Evolutionary conservation across 352 stramenopile genomes (phyloP), one percentile per base, ranked within the genome.

Genomic region (Pythium utonaiense): DNA sequence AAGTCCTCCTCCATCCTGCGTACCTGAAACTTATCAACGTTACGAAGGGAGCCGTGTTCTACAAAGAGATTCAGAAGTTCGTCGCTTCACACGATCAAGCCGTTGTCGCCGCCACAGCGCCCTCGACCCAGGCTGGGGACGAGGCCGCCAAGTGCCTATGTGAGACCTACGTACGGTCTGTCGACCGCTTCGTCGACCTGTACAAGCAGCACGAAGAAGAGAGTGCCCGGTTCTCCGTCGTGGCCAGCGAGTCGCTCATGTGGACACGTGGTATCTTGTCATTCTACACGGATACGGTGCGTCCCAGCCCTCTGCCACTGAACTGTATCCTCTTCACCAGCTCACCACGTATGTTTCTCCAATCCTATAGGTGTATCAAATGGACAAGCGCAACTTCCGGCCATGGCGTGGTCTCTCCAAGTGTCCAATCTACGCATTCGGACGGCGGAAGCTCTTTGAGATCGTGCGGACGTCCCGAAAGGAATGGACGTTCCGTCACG

Each of bases 341-440:
- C 24, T 10, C 21, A 41, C 2, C 41, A 14, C 16, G 10, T 58
- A 14, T 17, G 5, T 45, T 4, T 45, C 6, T 47, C 10, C 19
- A 28, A 3, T 34, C 7, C 22, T 25, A 4, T 52, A 88, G 70
- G 62, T 92, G 30, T 94, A 89, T 62, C 66, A 83, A 19, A 66
- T 94, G 42, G 82, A 94, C 68, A 94, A 94, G 65, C 74, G 80
- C 16, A 70, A 90, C 55, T 91, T 94, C 62, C 79, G 73, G 16
- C 73, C 82, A 3, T 77, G 59, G 38, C 70, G 78, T 47, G 77
- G 78, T 1, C 74, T 91, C 8, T 86, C 88, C 55, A 77, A 79
- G 62, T 94, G 85, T 60, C 71, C 66, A 9, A 77, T 94, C 45
- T 88, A 86, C 57, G 85, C 82, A 27, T 94, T 94, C 66, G 82